Conservation (phyloP, 2,329 filamentous ascomycete species). For the Venturia nashicola region DNA sequence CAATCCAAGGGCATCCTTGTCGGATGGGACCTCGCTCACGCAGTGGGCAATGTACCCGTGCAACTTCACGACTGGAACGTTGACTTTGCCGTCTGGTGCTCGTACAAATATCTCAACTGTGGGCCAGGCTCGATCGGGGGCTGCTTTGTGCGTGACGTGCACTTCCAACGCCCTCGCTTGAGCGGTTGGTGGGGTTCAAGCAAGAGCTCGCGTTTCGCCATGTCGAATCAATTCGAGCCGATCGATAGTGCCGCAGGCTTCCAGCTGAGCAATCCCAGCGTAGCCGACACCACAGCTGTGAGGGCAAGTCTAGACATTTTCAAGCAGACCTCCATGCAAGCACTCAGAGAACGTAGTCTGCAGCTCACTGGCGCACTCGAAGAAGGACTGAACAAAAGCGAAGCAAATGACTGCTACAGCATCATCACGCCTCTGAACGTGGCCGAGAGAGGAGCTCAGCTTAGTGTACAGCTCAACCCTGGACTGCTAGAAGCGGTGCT, state of each 20-base stretch:
- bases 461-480: slow-evolving; percentile 48
- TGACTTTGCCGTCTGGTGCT: slow-evolving; percentile 12
- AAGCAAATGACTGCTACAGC: too few relatives aligned
- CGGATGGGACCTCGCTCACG: slow-evolving; percentile 12
- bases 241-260: slow-evolving; percentile 56
- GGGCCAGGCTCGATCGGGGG: slow-evolving; percentile 10
- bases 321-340: slow-evolving; percentile 47
- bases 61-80: slow-evolving; percentile 12
- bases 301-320: slow-evolving; percentile 54
- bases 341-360: slow-evolving; percentile 52
- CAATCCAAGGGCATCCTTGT: slow-evolving; percentile 10
- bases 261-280: slow-evolving; percentile 60
- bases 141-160: slow-evolving; percentile 11
- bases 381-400: too few relatives aligned
- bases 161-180: slow-evolving; percentile 43
- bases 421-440: slow-evolving; percentile 54
- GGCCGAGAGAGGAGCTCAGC: slow-evolving; percentile 50
- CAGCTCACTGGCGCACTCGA: slow-evolving; percentile 20
- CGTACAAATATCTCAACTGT: slow-evolving; percentile 12
- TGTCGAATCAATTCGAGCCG: slow-evolving; percentile 60
- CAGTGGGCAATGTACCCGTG: slow-evolving; percentile 11
- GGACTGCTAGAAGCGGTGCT: slow-evolving; percentile 10
- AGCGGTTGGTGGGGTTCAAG: slow-evolving; percentile 66
- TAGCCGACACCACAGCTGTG: slow-evolving; percentile 53
- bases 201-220: slow-evolving; percentile 56